Evolutionary conservation across 805 yeast species (phyloP).

Genomic region (Yamadazyma endophytica): DNA sequence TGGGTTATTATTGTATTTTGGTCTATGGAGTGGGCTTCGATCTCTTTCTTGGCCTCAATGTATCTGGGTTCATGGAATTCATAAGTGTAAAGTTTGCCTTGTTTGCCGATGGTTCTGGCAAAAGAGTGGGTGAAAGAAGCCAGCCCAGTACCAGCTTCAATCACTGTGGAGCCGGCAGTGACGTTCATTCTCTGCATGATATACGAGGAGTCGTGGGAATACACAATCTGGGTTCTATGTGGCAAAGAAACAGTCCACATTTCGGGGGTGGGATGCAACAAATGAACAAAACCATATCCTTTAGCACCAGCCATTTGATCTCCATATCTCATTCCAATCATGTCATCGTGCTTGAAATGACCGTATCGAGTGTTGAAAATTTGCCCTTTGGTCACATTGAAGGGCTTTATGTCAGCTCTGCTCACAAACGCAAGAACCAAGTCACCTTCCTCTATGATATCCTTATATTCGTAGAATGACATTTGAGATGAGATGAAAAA

Average conservation of each 20-base stretch:
- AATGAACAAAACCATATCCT: conserved; percentile 81
- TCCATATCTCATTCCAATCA: conserved; percentile 82
- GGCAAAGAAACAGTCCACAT: conserved; percentile 95
- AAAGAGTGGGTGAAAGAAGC: conserved; percentile 94
- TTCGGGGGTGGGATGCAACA: conserved; percentile 90
- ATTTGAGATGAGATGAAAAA: conserved; percentile 20
- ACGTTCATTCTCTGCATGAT: conserved; percentile 79
- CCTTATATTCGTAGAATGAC: conserved; percentile 59
- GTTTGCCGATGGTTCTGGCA: conserved; percentile 64
- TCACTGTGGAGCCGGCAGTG: conserved; percentile 68
- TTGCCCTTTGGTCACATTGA: conserved; percentile 56
- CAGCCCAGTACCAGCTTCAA: conserved; percentile 98
- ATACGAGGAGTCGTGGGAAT: conserved; percentile 91
- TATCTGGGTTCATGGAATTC: conserved; percentile 90
- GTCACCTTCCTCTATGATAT: conserved; percentile 78
- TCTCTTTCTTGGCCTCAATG: conserved; percentile 73
- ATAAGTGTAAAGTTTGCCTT: conserved; percentile 72
- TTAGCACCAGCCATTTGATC: conserved; percentile 73
- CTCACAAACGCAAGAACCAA: conserved; percentile 83
- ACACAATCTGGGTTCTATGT: conserved; percentile 96
- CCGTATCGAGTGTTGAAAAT: conserved; percentile 85
- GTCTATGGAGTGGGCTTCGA: conserved; percentile 63
- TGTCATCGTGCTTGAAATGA: conserved; percentile 73
- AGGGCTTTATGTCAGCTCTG: conserved; percentile 73
- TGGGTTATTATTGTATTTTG: conserved; percentile 68